These are phyloP conservation scores for Balakata baccata DNA, from an alignment of 345 rosid genomes.

Conservation along the genomic window DNA sequence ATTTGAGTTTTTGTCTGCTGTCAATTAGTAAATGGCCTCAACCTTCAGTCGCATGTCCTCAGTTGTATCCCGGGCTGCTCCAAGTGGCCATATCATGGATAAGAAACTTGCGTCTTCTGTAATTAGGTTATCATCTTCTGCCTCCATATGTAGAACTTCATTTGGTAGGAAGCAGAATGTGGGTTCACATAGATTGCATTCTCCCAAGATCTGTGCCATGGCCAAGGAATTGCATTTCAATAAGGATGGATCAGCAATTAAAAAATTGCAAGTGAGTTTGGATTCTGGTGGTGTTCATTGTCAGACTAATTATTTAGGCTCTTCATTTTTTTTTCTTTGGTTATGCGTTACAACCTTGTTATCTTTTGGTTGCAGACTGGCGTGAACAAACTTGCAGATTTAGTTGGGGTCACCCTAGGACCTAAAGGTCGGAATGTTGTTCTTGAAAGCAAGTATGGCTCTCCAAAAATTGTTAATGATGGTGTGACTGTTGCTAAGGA, in stretches of 20 bases:
- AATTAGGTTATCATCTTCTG: constrained; percentile 60
- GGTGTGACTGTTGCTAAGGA: constrained; percentile 98
- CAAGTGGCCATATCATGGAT: constrained; percentile 49
- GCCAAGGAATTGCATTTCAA: constrained; percentile 95
- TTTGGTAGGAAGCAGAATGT: constrained; percentile 53
- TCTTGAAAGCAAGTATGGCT: constrained; percentile 97
- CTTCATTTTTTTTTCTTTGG: neutral
- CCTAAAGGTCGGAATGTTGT: constrained; percentile 97
- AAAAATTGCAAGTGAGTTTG: constrained; percentile 73
- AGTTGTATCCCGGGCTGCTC: constrained; percentile 59
- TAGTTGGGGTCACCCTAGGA: constrained; percentile 96
- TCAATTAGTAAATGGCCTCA: constrained; percentile 55
- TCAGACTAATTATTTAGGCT: neutral
- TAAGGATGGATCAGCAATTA: constrained; percentile 87
- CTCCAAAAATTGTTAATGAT: constrained; percentile 94
- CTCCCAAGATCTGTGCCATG: constrained; percentile 57
- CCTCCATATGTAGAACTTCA: constrained; percentile 58
- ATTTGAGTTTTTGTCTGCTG: neutral
- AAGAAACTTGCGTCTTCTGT: constrained; percentile 54
- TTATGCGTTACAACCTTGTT: constrained; percentile 4
- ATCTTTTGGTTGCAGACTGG: constrained; percentile 60
- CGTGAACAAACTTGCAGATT: constrained; percentile 96
- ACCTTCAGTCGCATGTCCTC: constrained; percentile 72
- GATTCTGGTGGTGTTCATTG: neutral
- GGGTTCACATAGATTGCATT: constrained; percentile 42